Conservation (phyloP, 202 grass and related monocot genomes). For the Schoenoplectus tabernaemontani region DNA sequence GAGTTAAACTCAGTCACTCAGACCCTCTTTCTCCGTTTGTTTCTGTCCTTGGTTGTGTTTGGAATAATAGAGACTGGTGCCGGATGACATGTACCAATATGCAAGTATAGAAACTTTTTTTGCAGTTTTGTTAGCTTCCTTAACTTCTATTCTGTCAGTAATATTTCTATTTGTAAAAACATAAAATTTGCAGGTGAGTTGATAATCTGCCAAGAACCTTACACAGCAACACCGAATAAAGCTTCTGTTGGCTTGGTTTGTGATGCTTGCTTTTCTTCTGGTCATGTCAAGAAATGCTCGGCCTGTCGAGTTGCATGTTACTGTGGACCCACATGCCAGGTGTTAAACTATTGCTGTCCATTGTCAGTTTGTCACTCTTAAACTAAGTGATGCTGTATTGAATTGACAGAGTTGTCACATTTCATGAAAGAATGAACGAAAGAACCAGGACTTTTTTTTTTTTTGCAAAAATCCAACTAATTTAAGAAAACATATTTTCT, state of each 20-base stretch:
- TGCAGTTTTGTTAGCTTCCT: not conserved
- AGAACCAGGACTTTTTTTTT: not conserved
- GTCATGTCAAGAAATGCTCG: slow-evolving; percentile 66
- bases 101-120: not conserved
- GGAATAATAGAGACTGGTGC: not conserved
- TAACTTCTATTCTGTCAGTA: not conserved
- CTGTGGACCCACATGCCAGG: slow-evolving; percentile 67
- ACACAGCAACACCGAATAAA: slow-evolving; percentile 51
- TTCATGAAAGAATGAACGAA: not conserved
- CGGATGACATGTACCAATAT: not conserved
- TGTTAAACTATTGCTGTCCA: slow-evolving; percentile 9
- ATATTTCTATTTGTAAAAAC: not conserved
- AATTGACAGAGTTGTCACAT: not conserved
- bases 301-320: slow-evolving; percentile 67
- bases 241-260: slow-evolving; percentile 37
- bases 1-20: not conserved
- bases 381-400: not conserved
- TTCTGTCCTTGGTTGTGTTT: not conserved
- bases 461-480: not conserved
- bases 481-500: not conserved
- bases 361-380: not conserved
- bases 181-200: slow-evolving; percentile 50
- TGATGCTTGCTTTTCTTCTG: slow-evolving; percentile 53
- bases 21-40: not conserved
- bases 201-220: slow-evolving; percentile 65